Percentiles rank a stretch among this genome's conserved stretches.
phyloP scores from a whole-genome alignment of 768 basidiomycete genomes.

The Psilocybe subaeruginosa region DNA sequence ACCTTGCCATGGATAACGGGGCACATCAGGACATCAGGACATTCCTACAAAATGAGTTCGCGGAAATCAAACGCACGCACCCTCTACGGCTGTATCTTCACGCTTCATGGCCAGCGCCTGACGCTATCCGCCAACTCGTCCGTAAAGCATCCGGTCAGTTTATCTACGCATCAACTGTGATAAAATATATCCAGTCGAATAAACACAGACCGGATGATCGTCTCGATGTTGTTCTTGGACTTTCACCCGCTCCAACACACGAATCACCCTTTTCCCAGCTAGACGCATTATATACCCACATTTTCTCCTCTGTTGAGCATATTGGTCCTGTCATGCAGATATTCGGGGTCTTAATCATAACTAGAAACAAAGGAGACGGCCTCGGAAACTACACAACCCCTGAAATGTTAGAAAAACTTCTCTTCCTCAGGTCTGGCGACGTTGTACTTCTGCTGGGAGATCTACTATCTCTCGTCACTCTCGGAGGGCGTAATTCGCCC shows the following conservation, averaged over 20 bases:
- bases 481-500: slow-evolving; percentile 5
- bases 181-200: slow-evolving; percentile 19
- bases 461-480: slow-evolving; percentile 13
- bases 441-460: slow-evolving; percentile 14
- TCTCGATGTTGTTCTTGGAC: slow-evolving; percentile 15
- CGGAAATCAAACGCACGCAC: slow-evolving; percentile 12
- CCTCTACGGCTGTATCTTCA: slow-evolving; percentile 7
- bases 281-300: slow-evolving; percentile 20
- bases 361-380: slow-evolving; percentile 6
- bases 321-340: slow-evolving; percentile 5
- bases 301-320: slow-evolving; percentile 17
- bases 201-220: slow-evolving; percentile 18
- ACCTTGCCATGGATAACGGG: slow-evolving; percentile 7
- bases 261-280: slow-evolving; percentile 19
- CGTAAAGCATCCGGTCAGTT: slow-evolving; percentile 22
- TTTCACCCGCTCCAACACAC: slow-evolving; percentile 2
- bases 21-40: slow-evolving; percentile 15
- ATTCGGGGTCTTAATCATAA: slow-evolving; percentile 12
- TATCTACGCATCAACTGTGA: slow-evolving; percentile 23
- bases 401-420: slow-evolving; percentile 10
- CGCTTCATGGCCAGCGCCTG: slow-evolving; percentile 15
- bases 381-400: slow-evolving; percentile 12
- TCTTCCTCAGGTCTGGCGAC: slow-evolving; percentile 13
- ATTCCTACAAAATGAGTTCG: slow-evolving; percentile 16
- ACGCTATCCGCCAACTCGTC: slow-evolving; percentile 13